phyloP scores from a whole-genome alignment of 768 basidiomycete species.

The Russula sp. region DNA sequence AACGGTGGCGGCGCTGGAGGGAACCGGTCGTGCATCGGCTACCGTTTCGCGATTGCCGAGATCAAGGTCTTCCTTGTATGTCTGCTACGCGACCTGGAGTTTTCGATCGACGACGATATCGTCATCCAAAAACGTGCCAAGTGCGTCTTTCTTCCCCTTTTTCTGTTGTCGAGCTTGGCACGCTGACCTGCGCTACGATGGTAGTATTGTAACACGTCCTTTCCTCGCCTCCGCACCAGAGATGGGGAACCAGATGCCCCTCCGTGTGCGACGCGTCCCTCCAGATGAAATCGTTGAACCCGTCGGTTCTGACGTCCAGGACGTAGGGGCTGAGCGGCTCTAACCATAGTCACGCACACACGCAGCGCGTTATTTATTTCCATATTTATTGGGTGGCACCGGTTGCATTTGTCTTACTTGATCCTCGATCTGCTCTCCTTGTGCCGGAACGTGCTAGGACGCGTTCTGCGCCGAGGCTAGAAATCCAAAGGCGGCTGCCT shows the following conservation, averaged over 20 bases:
- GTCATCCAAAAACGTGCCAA: slow-evolving; percentile 60
- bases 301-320: background rate
- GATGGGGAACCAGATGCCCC: slow-evolving; percentile 56
- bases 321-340: background rate
- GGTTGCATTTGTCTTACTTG: background rate
- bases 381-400: background rate
- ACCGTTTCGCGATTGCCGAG: slow-evolving; percentile 54
- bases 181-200: slow-evolving; percentile 6
- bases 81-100: slow-evolving; percentile 51
- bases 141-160: slow-evolving; percentile 36
- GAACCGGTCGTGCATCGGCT: slow-evolving; percentile 52
- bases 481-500: background rate
- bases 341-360: background rate
- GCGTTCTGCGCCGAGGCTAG: background rate
- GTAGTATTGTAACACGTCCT: slow-evolving; percentile 50
- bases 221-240: slow-evolving; percentile 50
- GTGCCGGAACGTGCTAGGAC: too few relatives aligned
- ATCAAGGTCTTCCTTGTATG: slow-evolving; percentile 60
- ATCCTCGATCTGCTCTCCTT: background rate
- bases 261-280: slow-evolving; percentile 39
- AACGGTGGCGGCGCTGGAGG: slow-evolving; percentile 42
- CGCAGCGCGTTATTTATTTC: background rate
- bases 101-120: slow-evolving; percentile 44
- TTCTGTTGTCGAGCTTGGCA: slow-evolving; percentile 23
- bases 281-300: background rate